Percentiles rank a stretch among this genome's conserved stretches.
These are phyloP conservation scores for Linum lewisii DNA, from an alignment of 345 rosid species.

Conservation along the genomic window DNA sequence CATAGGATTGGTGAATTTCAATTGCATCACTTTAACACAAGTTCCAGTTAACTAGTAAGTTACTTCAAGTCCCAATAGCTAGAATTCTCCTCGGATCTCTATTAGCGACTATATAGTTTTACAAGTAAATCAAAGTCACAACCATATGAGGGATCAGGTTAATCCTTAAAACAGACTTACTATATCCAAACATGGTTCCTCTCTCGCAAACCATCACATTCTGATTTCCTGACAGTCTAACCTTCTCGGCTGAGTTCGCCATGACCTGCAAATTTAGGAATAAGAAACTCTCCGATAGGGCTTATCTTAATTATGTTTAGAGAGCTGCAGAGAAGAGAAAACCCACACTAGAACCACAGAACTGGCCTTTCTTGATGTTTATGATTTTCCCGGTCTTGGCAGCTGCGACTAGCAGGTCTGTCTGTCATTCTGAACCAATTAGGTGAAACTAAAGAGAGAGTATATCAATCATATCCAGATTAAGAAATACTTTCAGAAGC, in stretches of 20 bases:
- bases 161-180: slow-evolving; percentile 40
- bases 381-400: slow-evolving; percentile 92
- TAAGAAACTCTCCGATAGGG: slow-evolving; percentile 5
- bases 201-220: slow-evolving; percentile 97
- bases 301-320: not conserved
- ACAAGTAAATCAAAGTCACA: not conserved
- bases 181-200: slow-evolving; percentile 98
- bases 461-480: not conserved
- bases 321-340: slow-evolving; percentile 11
- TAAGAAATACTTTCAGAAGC: slow-evolving; percentile 13
- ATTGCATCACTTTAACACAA: not conserved
- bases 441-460: slow-evolving; percentile 9
- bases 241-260: slow-evolving; percentile 81
- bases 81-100: not conserved
- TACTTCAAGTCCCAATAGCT: not conserved
- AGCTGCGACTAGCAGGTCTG: slow-evolving; percentile 93
- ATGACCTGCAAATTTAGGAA: slow-evolving; percentile 50
- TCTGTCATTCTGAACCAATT: slow-evolving; percentile 32
- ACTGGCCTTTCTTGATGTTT: slow-evolving; percentile 92
- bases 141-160: not conserved
- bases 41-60: not conserved
- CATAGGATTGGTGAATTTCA: too few relatives aligned
- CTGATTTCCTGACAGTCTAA: slow-evolving; percentile 86
- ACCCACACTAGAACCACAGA: slow-evolving; percentile 89
- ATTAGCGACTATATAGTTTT: not conserved